Evolutionary conservation across 2,329 filamentous ascomycete genomes (phyloP), one percentile per base, ranked within the genome.

Genomic region (Chrysosporium keratinophilum): DNA sequence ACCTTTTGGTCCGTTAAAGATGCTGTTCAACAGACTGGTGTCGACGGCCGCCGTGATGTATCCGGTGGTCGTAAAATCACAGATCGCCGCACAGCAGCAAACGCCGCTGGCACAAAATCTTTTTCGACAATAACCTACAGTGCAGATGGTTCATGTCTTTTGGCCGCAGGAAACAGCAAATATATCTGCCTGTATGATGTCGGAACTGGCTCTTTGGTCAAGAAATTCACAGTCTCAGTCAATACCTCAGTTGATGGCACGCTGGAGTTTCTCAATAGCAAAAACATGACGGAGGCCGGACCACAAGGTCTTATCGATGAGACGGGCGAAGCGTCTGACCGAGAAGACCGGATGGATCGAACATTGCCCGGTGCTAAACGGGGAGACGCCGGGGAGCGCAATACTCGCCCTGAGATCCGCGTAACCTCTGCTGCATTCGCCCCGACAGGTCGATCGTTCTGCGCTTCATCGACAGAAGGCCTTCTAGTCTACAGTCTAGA

Each of bases 101-200:
- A 95, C 63, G 84, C 86, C 2, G 80, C 88, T 1, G 88, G 88
- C 37, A 95, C 88, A 41, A 98, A 98, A 68, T 85, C 82, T 60
- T 98, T 95, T 73, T 84, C 80, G 63, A 86, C 85, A 5, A 87
- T 98, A 60, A 82, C 81, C 52, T 98, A 97, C 72, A 95, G 89
- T 67, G 85, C 88, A 1, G 93, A 98, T 65, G 93, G 93, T 11
- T 87, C 82, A 58, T 96, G 93, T 63, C 76, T 98, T 10, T 76
- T 98, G 40, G 93, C 91, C 0, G 90, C 82, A 46, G 93, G 93
- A 33, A 95, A 93, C 76, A 96, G 89, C 82, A 98, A 98, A 73
- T 96, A 95, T 69, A 96, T 98, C 50, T 97, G 93, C 67, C 71
- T 98, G 55, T 98, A 98, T 71, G 91, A 94, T n/a, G 88, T 95